Conservation (phyloP, 768 basidiomycete species). For the Pleurotus citrinopileatus region DNA sequence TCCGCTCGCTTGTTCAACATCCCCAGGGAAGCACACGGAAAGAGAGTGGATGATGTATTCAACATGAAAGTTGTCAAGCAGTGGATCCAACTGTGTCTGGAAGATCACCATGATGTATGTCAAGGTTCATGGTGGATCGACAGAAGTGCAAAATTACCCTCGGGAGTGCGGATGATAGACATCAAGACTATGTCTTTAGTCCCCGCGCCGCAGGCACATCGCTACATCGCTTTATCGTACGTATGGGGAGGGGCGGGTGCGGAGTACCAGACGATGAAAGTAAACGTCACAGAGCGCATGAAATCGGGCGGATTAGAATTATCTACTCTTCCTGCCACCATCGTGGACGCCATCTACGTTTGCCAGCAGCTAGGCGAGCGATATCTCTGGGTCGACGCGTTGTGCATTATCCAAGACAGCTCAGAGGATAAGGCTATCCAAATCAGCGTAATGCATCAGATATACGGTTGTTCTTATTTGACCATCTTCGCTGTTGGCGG, state of each 20-base stretch:
- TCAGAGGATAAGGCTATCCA: neutral
- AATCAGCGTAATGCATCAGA: neutral
- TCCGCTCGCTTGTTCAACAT: neutral
- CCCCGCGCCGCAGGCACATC: neutral
- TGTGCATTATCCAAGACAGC: constrained; percentile 1
- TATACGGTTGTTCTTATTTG: neutral
- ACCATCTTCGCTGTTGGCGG: constrained; percentile 1
- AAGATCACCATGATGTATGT: neutral
- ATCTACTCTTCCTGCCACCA: neutral
- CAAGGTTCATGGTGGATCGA: neutral
- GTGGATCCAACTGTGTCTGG: neutral
- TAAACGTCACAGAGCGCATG: neutral
- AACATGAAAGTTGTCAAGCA: neutral
- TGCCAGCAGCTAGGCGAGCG: neutral
- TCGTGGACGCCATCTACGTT: neutral
- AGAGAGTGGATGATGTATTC: neutral
- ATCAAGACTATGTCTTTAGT: neutral
- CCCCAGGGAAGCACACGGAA: neutral
- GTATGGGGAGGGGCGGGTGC: neutral
- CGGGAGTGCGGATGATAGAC: neutral
- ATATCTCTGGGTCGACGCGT: constrained; percentile 1
- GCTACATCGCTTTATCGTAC: neutral
- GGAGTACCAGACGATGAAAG: neutral
- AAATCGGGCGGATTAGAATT: neutral
- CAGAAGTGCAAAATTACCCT: neutral